These are phyloP conservation scores for Leccinellum luteum DNA, from an alignment of 768 basidiomycete species.

Conservation along the genomic window DNA sequence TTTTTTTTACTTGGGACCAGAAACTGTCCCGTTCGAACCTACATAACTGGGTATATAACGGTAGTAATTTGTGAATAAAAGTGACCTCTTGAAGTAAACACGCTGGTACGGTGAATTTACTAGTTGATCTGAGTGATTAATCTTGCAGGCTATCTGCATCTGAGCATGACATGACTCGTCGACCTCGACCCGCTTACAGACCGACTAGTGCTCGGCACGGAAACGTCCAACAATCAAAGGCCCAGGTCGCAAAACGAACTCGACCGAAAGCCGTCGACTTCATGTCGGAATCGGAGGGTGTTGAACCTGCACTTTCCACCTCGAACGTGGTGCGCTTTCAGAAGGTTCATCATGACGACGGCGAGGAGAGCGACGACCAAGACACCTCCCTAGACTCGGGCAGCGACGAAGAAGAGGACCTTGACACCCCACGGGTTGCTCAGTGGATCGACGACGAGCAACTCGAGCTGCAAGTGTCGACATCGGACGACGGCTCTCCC, in stretches of 20 bases:
- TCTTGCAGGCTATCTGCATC: too few relatives aligned
- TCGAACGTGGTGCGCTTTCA: background rate
- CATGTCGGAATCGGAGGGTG: constrained; percentile 9
- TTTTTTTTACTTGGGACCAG: background rate
- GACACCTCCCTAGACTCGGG: constrained; percentile 28
- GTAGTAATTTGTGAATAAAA: background rate
- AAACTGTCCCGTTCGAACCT: background rate
- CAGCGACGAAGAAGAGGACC: background rate
- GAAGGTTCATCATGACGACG: constrained; percentile 16
- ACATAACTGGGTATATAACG: background rate
- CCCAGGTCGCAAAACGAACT: constrained; percentile 2
- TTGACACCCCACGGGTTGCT: constrained; percentile 54
- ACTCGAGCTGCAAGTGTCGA: constrained; percentile 25
- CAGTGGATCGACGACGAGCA: constrained; percentile 58
- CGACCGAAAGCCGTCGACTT: constrained; percentile 20
- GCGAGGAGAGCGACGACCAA: constrained; percentile 30
- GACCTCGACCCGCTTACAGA: constrained; percentile 3
- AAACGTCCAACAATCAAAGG: constrained; percentile 2
- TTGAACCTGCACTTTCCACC: background rate
- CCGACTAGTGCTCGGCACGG: background rate
- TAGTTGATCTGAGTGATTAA: too few relatives aligned
- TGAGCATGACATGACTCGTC: constrained; percentile 7
- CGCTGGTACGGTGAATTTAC: background rate
- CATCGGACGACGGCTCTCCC: background rate
- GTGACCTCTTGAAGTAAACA: background rate